phyloP scores from a whole-genome alignment of 2,329 filamentous ascomycete species.

The Penicillium sp. region DNA sequence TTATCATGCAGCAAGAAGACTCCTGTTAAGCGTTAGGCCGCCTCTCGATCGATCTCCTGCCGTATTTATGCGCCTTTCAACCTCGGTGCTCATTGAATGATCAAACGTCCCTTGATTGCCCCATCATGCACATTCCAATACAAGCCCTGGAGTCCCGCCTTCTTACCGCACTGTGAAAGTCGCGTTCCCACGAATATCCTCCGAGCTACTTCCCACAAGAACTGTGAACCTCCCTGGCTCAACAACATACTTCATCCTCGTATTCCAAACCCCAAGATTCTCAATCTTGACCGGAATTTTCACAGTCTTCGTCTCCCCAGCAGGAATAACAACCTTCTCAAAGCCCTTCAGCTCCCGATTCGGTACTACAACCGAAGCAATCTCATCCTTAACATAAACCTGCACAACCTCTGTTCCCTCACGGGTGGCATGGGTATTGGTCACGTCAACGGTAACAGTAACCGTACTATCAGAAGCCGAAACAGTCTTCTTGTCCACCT shows the following conservation, averaged over 20 bases:
- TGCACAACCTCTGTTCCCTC: slow-evolving; percentile 70
- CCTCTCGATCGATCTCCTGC: too few species aligned
- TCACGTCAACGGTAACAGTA: slow-evolving; percentile 62
- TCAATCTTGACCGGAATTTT: slow-evolving; percentile 53
- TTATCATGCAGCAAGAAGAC: too few species aligned
- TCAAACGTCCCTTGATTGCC: too few species aligned
- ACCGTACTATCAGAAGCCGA: slow-evolving; percentile 55
- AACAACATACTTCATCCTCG: slow-evolving; percentile 69
- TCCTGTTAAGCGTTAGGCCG: too few species aligned
- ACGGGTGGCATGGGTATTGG: slow-evolving; percentile 54
- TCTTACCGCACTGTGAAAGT: slow-evolving; percentile 30
- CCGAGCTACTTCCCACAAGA: slow-evolving; percentile 57
- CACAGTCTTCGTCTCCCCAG: slow-evolving; percentile 60
- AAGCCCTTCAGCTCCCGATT: slow-evolving; percentile 68
- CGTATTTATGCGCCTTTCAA: too few species aligned
- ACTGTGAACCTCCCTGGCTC: slow-evolving; percentile 69
- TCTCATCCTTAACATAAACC: slow-evolving; percentile 65
- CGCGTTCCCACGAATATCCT: slow-evolving; percentile 35
- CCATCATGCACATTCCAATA: too few species aligned
- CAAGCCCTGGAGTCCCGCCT: too few species aligned
- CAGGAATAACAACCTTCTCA: slow-evolving; percentile 62
- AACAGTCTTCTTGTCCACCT: slow-evolving; percentile 45
- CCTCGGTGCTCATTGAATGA: too few species aligned
- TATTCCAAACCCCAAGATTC: slow-evolving; percentile 59
- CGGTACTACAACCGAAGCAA: slow-evolving; percentile 64